Percentiles rank a stretch among this genome's conserved stretches.
Evolutionary conservation across 2,329 filamentous ascomycete species (phyloP).

Genomic region (Scedosporium apiospermum): DNA sequence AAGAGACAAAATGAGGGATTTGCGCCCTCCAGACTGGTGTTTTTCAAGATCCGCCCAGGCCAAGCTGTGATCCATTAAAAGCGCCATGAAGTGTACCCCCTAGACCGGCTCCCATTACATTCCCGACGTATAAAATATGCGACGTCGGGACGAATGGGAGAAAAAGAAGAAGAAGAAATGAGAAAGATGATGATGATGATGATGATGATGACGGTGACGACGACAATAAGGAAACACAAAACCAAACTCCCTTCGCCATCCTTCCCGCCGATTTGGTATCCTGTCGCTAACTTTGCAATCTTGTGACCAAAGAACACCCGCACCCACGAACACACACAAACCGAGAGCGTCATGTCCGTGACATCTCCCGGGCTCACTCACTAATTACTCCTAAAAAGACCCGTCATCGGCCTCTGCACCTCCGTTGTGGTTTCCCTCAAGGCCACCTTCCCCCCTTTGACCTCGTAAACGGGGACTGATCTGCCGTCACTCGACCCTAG

Average conservation of each 20-base stretch:
- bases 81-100: neutral
- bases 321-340: neutral
- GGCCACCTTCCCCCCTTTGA: conserved; percentile 5
- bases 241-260: conserved; percentile 1
- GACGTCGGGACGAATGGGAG: neutral
- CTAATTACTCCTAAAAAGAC: conserved; percentile 1
- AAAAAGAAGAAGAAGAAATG: neutral
- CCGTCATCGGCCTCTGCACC: conserved; percentile 2
- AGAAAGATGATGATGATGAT: neutral
- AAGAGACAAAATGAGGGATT: neutral
- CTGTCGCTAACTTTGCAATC: neutral
- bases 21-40: neutral
- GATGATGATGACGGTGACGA: neutral
- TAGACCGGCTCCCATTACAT: neutral
- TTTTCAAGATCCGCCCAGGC: neutral
- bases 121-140: neutral
- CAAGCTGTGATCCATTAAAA: neutral
- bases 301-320: neutral
- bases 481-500: neutral
- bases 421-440: neutral
- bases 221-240: neutral
- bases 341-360: neutral
- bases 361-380: neutral
- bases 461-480: conserved; percentile 5
- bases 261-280: neutral